Base-by-base conservation (phyloP, 192 early-diverging fungal genomes). In the Chytriomyces confervae region DNA sequence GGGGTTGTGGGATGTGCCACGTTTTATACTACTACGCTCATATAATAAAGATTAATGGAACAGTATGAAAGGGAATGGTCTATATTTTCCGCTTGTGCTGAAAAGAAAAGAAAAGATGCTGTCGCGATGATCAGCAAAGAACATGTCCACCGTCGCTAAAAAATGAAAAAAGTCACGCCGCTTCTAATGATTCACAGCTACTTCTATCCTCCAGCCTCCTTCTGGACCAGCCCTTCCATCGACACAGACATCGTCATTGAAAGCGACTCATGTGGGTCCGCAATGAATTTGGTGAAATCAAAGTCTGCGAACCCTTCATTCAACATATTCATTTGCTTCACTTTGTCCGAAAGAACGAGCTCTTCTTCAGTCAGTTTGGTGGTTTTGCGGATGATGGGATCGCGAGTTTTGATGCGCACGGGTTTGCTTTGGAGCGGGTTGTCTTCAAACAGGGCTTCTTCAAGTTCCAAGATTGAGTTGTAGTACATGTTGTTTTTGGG, bases 361-460 rank as follows among this genome's bases (percentile, higher is more conserved):
- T 36, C 29, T 36, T 36, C 29, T 0, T 2, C 29, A 36, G 53
- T 57, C 13, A 57, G 11, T 57, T 57, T 57, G 53, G 11, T 57
- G 20, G 1, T 57, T 57, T 57, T 57, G 13, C 13, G 11, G 53
- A 57, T 57, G 1, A 57, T 11, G 11, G 1, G 11, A 3, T 57
- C 53, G 13, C 20, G 11, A 20, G 11, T 57, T 44, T 63, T 66
- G n/a, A 11, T 86, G 74, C 81, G 89, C 74, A 83, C 82, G 73
- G 80, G 83, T 49, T 76, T 77, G 79, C 83, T 85, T 75, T 72
- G 87, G 53, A 94, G 81, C 8, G 93, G 93, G 76, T 94, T 89
- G 61, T 92, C 91, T 66, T 94, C 93, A 72, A 94, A 84, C 44
- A 94, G 81, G 6, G 93, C 73, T 72, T 94, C 93, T 75, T 93